Percentiles rank a stretch among this genome's conserved stretches.
Evolutionary conservation across 208 protist genomes (phyloP).

Genomic region (Acanthamoeba sp.): DNA sequence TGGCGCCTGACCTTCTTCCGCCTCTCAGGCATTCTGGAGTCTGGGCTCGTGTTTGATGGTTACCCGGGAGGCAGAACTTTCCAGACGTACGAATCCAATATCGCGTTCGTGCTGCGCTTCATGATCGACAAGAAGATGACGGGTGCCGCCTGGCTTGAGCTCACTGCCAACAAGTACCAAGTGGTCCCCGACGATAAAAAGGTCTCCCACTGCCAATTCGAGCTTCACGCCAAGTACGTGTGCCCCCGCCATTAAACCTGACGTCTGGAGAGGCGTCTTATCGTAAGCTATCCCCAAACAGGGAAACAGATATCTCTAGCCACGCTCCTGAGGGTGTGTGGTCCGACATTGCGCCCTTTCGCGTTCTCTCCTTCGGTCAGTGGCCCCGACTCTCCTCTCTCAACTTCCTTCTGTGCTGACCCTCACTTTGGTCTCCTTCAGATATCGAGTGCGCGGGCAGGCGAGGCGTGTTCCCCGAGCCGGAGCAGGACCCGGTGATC

Average conservation of each 20-base stretch:
- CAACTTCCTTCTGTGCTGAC: not conserved
- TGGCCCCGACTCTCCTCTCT: not conserved
- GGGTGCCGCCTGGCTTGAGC: conserved; percentile 95
- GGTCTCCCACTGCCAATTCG: conserved; percentile 90
- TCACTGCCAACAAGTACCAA: conserved; percentile 90
- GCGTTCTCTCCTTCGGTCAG: conserved; percentile 98
- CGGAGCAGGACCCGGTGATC: conserved; percentile 99
- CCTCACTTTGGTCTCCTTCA: conserved; percentile 41
- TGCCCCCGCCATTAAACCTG: conserved; percentile 48
- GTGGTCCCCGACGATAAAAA: conserved; percentile 38
- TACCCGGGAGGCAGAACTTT: conserved; percentile 86
- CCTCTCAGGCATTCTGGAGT: conserved; percentile 55
- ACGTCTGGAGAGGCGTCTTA: not conserved
- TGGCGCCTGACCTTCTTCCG: not conserved
- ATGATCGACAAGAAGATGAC: conserved; percentile 98
- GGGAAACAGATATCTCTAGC: conserved; percentile 51
- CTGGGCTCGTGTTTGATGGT: conserved; percentile 73
- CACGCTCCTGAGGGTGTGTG: conserved; percentile 91
- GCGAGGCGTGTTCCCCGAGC: conserved; percentile 98
- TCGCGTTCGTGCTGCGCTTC: conserved; percentile 98
- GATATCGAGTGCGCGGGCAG: conserved; percentile 99
- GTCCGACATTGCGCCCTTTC: conserved; percentile 97
- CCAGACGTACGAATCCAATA: conserved; percentile 98
- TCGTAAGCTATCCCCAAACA: not conserved
- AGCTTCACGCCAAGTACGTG: conserved; percentile 91